Conservation (phyloP, 2,329 filamentous ascomycete species). For the Purpureocillium lavendulum region DNA sequence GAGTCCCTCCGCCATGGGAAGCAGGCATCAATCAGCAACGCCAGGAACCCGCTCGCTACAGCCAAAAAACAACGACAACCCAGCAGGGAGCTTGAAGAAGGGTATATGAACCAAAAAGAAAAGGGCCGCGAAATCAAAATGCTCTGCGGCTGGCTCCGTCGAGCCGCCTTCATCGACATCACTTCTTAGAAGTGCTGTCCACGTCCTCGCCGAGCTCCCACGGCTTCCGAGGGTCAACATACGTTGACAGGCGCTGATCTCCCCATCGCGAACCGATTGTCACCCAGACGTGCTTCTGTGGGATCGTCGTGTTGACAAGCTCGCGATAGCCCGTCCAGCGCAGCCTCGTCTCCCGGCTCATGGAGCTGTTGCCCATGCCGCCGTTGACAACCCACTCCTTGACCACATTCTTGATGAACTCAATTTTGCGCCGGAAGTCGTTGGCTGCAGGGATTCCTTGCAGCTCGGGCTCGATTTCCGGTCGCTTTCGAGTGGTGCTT, state of each 20-base stretch:
- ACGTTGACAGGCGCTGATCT: slow-evolving; percentile 45
- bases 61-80: slow-evolving; percentile 4
- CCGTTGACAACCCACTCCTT: slow-evolving; percentile 63
- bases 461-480: slow-evolving; percentile 51
- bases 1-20: not conserved
- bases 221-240: slow-evolving; percentile 46
- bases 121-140: not conserved
- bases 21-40: slow-evolving; percentile 6
- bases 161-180: slow-evolving; percentile 4
- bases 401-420: slow-evolving; percentile 61
- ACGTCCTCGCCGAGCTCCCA: slow-evolving; percentile 46
- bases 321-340: slow-evolving; percentile 53
- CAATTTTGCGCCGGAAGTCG: slow-evolving; percentile 64
- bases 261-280: slow-evolving; percentile 57
- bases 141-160: too few species aligned
- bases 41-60: slow-evolving; percentile 5
- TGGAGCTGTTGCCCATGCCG: slow-evolving; percentile 60
- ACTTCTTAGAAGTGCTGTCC: slow-evolving; percentile 25
- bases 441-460: slow-evolving; percentile 63
- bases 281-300: slow-evolving; percentile 60
- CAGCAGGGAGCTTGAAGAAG: slow-evolving; percentile 1
- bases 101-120: slow-evolving; percentile 8
- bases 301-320: slow-evolving; percentile 37
- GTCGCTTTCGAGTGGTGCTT: slow-evolving; percentile 43
- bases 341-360: slow-evolving; percentile 44